Conservation (phyloP, 176 grass and related monocot species). For the Typha latifolia region DNA sequence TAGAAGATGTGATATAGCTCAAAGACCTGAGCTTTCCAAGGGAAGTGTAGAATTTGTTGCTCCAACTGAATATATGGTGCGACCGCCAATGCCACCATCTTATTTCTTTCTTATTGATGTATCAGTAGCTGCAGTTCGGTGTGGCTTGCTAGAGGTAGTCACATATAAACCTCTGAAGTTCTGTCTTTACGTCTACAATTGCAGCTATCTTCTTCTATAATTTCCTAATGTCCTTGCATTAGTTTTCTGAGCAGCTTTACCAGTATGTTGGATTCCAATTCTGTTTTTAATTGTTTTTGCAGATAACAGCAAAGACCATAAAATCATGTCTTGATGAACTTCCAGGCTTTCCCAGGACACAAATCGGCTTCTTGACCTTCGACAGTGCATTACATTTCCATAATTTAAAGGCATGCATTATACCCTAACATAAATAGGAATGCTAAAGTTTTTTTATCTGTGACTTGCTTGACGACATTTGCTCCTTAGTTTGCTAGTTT, state of each 20-base stretch:
- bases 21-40: constrained; percentile 86
- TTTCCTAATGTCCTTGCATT: neutral
- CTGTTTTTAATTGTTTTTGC: constrained; percentile 2
- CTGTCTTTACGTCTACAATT: no score
- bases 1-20: constrained; percentile 71
- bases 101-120: constrained; percentile 99
- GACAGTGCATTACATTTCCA: constrained; percentile 95
- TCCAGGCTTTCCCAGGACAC: constrained; percentile 72
- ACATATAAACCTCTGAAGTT: neutral
- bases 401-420: constrained; percentile 71
- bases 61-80: constrained; percentile 97
- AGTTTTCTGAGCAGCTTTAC: no score
- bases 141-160: constrained; percentile 73
- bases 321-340: constrained; percentile 86
- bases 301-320: constrained; percentile 85
- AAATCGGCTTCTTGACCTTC: constrained; percentile 92
- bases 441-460: neutral
- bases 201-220: neutral
- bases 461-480: no score
- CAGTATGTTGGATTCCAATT: neutral
- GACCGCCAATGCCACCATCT: constrained; percentile 89
- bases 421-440: neutral
- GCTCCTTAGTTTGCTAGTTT: no score
- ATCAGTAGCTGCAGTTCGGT: constrained; percentile 60
- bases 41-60: constrained; percentile 98